Evolutionary conservation across 2,329 filamentous ascomycete genomes (phyloP), one percentile per base, ranked within the genome.

Genomic region (Ophiostoma ulmi): DNA sequence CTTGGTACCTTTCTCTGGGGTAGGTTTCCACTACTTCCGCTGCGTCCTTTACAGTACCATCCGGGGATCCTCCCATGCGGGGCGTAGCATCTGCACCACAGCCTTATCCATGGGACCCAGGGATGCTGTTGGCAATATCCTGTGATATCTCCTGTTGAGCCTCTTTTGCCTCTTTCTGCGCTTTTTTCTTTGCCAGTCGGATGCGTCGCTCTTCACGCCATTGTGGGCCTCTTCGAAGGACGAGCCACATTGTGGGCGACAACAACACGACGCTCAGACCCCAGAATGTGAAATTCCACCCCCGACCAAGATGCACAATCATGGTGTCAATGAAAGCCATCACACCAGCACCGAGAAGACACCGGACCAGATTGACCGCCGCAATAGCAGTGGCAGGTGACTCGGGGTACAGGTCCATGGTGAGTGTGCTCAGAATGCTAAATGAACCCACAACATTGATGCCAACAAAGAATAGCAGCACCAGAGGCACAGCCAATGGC

Each of bases 291-390:
- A 85, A 89, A n/a, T 83, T 85, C 87, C 87, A 90, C 0, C 87
- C 88, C 38, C 83, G 77, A 4, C 88, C 88, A 79, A 90, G 83
- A 0, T 78, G 79, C 7, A 79, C 73, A 38, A 90, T 83, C 82
- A 90, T 86, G 69, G 82, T 79, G 69, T 88, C 83, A 55, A 91
- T 86, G 10, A 88, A 80, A 0, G 86, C 86, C 31, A 87, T 88
- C 3, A 84, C 84, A 1, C 80, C 83, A 0, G 88, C 89, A 35
- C 87, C 88, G 61, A 87, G 78, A 22, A 87, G 77, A 75, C 88
- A 90, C n/a, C 88, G 80, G 5, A 86, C 83, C 3, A 91, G 78
- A 73, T 90, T 90, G 73, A 88, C 88, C 0, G 88, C 86, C 0
- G 88, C 88, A 1, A 87, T 87, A 0, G 86, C 86, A 0, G 87